These are phyloP conservation scores for Mycena leptocephala DNA, from an alignment of 768 basidiomycete genomes.

Conservation along the genomic window DNA sequence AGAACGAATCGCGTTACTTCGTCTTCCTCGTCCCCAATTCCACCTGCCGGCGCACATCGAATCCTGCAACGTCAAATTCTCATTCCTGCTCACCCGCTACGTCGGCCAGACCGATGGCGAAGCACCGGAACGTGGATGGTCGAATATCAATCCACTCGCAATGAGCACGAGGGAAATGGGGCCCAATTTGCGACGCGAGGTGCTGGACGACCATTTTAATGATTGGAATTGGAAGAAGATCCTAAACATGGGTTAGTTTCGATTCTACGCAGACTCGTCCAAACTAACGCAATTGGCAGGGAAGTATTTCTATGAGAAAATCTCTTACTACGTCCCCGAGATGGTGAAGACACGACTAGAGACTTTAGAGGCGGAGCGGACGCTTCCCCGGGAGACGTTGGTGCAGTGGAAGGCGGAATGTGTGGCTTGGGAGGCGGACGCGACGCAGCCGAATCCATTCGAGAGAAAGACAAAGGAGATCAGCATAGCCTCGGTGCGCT, in stretches of 20 bases:
- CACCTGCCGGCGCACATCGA: slow-evolving; percentile 43
- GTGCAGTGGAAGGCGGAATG: background rate
- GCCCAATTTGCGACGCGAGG: slow-evolving; percentile 27
- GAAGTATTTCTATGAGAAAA: background rate
- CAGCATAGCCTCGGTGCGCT: background rate
- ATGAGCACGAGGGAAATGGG: slow-evolving; percentile 59
- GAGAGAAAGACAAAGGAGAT: background rate
- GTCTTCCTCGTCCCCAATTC: slow-evolving; percentile 46
- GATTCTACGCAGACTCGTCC: background rate
- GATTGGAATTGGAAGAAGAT: slow-evolving; percentile 31
- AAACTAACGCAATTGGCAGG: background rate
- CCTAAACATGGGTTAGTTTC: slow-evolving; percentile 5
- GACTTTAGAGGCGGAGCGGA: background rate
- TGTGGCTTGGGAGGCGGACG: background rate
- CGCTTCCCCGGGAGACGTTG: background rate
- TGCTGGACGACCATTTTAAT: slow-evolving; percentile 24
- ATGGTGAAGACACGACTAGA: background rate
- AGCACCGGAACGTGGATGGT: slow-evolving; percentile 49
- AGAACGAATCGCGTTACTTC: background rate
- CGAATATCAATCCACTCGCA: slow-evolving; percentile 47
- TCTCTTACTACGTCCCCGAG: background rate
- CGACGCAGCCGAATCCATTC: background rate
- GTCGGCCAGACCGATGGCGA: slow-evolving; percentile 59
- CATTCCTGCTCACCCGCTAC: slow-evolving; percentile 42
- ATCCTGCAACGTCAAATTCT: slow-evolving; percentile 33